Conservation (phyloP, 1,284 basidiomycete species). For the Amylostereum chailletii region DNA sequence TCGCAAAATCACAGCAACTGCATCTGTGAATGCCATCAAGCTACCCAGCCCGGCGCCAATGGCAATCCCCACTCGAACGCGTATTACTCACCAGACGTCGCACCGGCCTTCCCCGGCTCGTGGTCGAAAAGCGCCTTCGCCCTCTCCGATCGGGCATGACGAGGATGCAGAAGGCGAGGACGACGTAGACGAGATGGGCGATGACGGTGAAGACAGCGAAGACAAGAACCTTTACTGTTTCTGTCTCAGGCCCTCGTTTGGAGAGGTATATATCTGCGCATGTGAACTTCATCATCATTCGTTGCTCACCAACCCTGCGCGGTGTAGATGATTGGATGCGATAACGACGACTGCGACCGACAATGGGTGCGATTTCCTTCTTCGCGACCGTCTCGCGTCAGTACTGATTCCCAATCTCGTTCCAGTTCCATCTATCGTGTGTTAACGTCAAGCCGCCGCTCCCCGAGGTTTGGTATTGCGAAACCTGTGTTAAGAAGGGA, state of each 20-base stretch:
- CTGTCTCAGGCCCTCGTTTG: conserved; percentile 57
- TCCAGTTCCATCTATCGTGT: conserved; percentile 56
- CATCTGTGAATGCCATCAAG: conserved; percentile 23
- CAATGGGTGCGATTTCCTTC: conserved; percentile 50
- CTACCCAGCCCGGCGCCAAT: conserved; percentile 27
- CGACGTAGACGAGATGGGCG: conserved; percentile 32
- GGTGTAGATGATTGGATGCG: conserved; percentile 60
- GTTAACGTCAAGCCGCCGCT: conserved; percentile 52
- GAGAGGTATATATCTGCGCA: conserved; percentile 37
- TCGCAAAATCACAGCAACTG: conserved; percentile 16
- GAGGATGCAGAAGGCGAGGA: conserved; percentile 37
- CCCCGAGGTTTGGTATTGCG: conserved; percentile 54
- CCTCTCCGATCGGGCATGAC: conserved; percentile 30
- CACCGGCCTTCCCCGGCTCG: conserved; percentile 21
- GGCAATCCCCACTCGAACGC: conserved; percentile 12
- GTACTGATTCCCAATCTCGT: neutral
- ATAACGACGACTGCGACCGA: conserved; percentile 56
- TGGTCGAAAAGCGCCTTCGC: conserved; percentile 20
- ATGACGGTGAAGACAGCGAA: conserved; percentile 38
- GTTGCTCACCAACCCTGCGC: neutral
- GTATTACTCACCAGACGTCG: conserved; percentile 21
- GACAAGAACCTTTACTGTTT: conserved; percentile 57
- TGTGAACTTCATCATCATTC: neutral
- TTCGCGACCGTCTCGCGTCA: conserved; percentile 3
- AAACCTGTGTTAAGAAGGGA: conserved; percentile 33